These are phyloP conservation scores for Nakaseomyces uthaithaninus DNA, from an alignment of 1,139 yeast species.

Conservation along the genomic window DNA sequence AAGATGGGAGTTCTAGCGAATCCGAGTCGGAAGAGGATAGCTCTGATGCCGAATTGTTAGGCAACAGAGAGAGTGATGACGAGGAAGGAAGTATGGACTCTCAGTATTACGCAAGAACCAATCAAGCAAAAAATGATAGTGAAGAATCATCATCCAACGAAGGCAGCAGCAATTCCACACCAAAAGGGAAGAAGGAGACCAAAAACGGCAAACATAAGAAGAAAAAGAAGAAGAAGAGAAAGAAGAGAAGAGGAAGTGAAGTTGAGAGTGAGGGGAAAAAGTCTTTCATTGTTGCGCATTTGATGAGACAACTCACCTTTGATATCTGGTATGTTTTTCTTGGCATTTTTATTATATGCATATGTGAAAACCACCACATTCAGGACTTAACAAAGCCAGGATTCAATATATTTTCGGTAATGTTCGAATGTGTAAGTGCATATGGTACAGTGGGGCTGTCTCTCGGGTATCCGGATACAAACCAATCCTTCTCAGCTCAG, in stretches of 20 bases:
- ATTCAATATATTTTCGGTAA: slow-evolving; percentile 60
- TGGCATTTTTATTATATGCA: slow-evolving; percentile 77
- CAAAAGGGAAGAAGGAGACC: slow-evolving; percentile 4
- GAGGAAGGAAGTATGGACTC: slow-evolving; percentile 13
- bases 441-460: slow-evolving; percentile 95
- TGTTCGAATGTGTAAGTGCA: slow-evolving; percentile 89
- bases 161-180: slow-evolving; percentile 7
- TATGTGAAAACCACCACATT: slow-evolving; percentile 68
- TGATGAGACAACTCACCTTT: slow-evolving; percentile 83
- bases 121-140: not conserved
- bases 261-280: slow-evolving; percentile 23
- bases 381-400: slow-evolving; percentile 37
- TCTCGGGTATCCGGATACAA: slow-evolving; percentile 63
- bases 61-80: slow-evolving; percentile 9
- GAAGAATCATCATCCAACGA: slow-evolving; percentile 8
- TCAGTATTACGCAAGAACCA: slow-evolving; percentile 3
- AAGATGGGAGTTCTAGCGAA: slow-evolving; percentile 14
- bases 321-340: slow-evolving; percentile 91
- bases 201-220: slow-evolving; percentile 6
- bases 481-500: slow-evolving; percentile 64
- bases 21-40: slow-evolving; percentile 29
- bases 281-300: slow-evolving; percentile 76
- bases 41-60: slow-evolving; percentile 17
- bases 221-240: slow-evolving; percentile 4
- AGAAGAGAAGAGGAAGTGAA: slow-evolving; percentile 8